Evolutionary conservation across 805 yeast species (phyloP).

Genomic region (Sugiyamaella boreocaroliniensis): DNA sequence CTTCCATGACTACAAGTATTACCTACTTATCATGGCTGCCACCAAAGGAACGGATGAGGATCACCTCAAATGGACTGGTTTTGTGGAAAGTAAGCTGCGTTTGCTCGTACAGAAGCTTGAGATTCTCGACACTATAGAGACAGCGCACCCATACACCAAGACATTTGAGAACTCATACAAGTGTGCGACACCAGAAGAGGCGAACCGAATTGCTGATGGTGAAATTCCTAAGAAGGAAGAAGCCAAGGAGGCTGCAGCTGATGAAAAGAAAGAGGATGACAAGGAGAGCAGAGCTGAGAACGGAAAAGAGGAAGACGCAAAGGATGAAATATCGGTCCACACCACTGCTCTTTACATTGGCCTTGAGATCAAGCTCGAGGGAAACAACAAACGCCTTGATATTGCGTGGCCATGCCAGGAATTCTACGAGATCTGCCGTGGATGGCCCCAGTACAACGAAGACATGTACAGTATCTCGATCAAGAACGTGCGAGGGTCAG

Average conservation of each 20-base stretch:
- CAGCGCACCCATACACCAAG: constrained; percentile 89
- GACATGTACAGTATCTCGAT: constrained; percentile 54
- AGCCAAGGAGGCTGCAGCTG: constrained; percentile 6
- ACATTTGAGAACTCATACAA: constrained; percentile 53
- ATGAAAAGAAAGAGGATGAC: constrained; percentile 12
- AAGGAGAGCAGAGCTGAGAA: constrained; percentile 23
- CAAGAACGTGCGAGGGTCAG: constrained; percentile 58
- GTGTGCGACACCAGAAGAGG: constrained; percentile 48
- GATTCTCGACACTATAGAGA: constrained; percentile 58
- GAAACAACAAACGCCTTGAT: constrained; percentile 49
- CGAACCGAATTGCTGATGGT: constrained; percentile 48
- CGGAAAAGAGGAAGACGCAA: constrained; percentile 24
- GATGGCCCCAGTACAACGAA: constrained; percentile 62
- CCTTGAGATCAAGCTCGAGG: constrained; percentile 48
- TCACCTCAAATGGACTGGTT: constrained; percentile 85
- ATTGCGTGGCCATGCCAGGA: constrained; percentile 87
- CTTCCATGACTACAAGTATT: constrained; percentile 78
- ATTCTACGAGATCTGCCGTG: constrained; percentile 71
- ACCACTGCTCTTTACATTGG: constrained; percentile 80
- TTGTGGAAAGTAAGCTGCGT: constrained; percentile 84
- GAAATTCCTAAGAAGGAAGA: constrained; percentile 29
- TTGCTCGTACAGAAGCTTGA: constrained; percentile 79
- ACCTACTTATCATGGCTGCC: constrained; percentile 72
- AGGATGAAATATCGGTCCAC: constrained; percentile 38
- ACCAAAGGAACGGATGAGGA: constrained; percentile 71